Evolutionary conservation across 495 filamentous ascomycete genomes (phyloP), one percentile per base, ranked within the genome.

Genomic region (Penicillium alfredii): DNA sequence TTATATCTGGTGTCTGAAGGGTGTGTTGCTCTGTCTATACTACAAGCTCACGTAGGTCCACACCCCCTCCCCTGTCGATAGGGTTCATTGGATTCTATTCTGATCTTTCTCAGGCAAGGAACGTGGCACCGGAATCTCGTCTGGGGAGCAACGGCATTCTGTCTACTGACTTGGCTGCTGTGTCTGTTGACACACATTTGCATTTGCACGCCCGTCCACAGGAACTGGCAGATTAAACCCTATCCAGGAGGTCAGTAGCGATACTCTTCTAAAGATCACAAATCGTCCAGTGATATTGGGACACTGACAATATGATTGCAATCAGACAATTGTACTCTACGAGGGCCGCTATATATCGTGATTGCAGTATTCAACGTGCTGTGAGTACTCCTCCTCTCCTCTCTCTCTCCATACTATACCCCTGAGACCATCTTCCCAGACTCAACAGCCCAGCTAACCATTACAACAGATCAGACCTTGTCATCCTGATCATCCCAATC

Each of bases 1-100:
- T 28, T 52, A 73, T n/a, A 53, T 78, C 3, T 78, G 72, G 71
- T 49, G 49, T 4, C 39, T 77, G 32, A 78, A 78, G 38, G 52
- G 65, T 2, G 63, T 69, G 42, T 55, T 75, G 46, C 57, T 66
- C 13, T 57, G 64, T 17, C 73, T 77, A 31, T 78, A 71, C 35
- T 56, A 62, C 15, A 63, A 72, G 19, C 55, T 78, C 17, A 78
- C 71, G 68, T 71, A 58, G 42, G 42, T 41, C 17, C 24, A 36
- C n/a, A n/a, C n/a, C n/a, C n/a, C 1, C 3, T 13, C 10, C 8
- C 25, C 12, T 22, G 18, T 23, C 11, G 6, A 8, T 30, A 19
- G 10, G 10, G n/a, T n/a, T n/a, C n/a, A n/a, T n/a, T n/a, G n/a
- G n/a, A n/a, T n/a, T 26, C 33, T 26, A 17, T 28, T 8, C 35